Percentiles rank a stretch among this genome's conserved stretches.
These are phyloP conservation scores for Taphrina confusa DNA, from an alignment of 1,139 yeast species.

Conservation along the genomic window DNA sequence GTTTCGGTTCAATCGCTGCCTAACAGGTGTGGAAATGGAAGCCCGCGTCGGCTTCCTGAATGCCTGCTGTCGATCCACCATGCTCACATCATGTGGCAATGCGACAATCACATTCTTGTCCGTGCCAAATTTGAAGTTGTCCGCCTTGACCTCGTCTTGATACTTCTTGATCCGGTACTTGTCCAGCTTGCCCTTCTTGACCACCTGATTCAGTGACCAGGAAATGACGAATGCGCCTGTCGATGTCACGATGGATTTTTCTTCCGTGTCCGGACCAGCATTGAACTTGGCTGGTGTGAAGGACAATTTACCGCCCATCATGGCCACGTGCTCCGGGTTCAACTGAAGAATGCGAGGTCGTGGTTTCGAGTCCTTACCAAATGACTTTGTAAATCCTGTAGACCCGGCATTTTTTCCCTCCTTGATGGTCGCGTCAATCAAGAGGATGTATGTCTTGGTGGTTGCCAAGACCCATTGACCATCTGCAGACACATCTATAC, in stretches of 20 bases:
- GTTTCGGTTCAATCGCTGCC: slow-evolving; percentile 42
- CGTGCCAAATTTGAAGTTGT: slow-evolving; percentile 74
- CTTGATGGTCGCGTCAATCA: slow-evolving; percentile 65
- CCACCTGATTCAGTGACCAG: slow-evolving; percentile 67
- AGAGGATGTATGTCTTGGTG: slow-evolving; percentile 65
- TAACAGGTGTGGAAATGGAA: slow-evolving; percentile 48
- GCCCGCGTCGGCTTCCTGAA: slow-evolving; percentile 61
- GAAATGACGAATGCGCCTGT: slow-evolving; percentile 78
- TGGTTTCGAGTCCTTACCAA: slow-evolving; percentile 67
- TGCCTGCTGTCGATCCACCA: slow-evolving; percentile 56
- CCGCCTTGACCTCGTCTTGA: slow-evolving; percentile 61
- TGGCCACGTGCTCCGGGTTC: slow-evolving; percentile 70
- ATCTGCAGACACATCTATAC: slow-evolving; percentile 71
- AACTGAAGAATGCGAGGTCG: slow-evolving; percentile 67
- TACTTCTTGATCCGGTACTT: slow-evolving; percentile 68
- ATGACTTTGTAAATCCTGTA: slow-evolving; percentile 66
- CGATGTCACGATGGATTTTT: slow-evolving; percentile 72
- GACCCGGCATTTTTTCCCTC: slow-evolving; percentile 62
- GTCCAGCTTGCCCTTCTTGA: slow-evolving; percentile 56
- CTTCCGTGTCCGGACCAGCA: slow-evolving; percentile 62
- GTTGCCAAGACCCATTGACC: slow-evolving; percentile 84
- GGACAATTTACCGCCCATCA: slow-evolving; percentile 55
- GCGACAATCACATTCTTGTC: slow-evolving; percentile 71
- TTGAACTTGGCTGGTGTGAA: slow-evolving; percentile 80
- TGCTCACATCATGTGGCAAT: slow-evolving; percentile 60